phyloP scores from a whole-genome alignment of 2,329 filamentous ascomycete genomes.

The Coniochaeta prunicola region DNA sequence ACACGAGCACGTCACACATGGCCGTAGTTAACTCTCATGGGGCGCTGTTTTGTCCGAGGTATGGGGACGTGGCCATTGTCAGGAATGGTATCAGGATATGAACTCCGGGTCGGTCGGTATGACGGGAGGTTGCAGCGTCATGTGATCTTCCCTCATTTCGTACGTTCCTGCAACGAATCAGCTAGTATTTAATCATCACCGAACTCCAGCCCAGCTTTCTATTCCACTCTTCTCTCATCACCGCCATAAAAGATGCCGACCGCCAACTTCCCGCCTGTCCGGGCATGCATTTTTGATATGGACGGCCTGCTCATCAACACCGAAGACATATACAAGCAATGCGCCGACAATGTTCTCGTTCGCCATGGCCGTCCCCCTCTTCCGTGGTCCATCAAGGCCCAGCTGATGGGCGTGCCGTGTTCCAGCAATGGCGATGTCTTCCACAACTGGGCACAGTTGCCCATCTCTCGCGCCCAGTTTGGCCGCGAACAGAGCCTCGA shows the following conservation, averaged over 20 bases:
- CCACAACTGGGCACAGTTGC: slow-evolving; percentile 77
- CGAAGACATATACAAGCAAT: slow-evolving; percentile 80
- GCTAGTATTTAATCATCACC: too few relatives aligned
- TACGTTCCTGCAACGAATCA: too few relatives aligned
- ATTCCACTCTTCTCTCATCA: too few relatives aligned
- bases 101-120: too few relatives aligned
- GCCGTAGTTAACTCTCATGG: neutral
- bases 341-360: slow-evolving; percentile 74
- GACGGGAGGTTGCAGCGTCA: too few relatives aligned
- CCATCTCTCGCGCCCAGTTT: slow-evolving; percentile 66
- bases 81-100: slow-evolving; percentile 1
- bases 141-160: too few relatives aligned
- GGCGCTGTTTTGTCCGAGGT: neutral
- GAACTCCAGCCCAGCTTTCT: too few relatives aligned
- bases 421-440: slow-evolving; percentile 47
- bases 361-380: slow-evolving; percentile 66
- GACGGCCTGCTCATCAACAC: slow-evolving; percentile 92
- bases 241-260: too few relatives aligned
- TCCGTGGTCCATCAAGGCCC: slow-evolving; percentile 93
- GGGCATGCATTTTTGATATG: slow-evolving; percentile 97
- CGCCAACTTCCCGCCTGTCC: slow-evolving; percentile 65
- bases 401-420: slow-evolving; percentile 58
- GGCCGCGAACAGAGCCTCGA: slow-evolving; percentile 44
- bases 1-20: slow-evolving; percentile 1
- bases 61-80: slow-evolving; percentile 3